These are phyloP conservation scores for Calonectria ilicicola DNA, from an alignment of 2,329 filamentous ascomycete genomes.

Conservation along the genomic window DNA sequence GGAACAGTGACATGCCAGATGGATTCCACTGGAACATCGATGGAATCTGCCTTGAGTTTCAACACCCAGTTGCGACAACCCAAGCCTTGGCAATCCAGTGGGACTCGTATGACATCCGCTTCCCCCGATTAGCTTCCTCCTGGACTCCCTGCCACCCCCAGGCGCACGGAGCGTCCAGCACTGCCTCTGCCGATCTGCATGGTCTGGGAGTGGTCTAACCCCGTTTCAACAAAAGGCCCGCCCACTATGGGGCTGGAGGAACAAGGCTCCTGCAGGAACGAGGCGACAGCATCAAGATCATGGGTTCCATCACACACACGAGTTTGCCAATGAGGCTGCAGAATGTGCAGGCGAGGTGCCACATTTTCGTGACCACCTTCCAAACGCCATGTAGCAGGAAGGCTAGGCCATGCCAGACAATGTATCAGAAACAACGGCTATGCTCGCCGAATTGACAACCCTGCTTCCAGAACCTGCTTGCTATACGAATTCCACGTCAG, in stretches of 20 bases:
- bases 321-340: neutral
- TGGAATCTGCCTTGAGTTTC: neutral
- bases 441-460: neutral
- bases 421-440: neutral
- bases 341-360: too few species aligned
- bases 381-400: neutral
- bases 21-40: neutral
- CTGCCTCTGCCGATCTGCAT: neutral
- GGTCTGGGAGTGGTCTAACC: neutral
- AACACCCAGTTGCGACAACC: neutral
- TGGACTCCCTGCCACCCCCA: neutral
- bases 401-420: neutral
- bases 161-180: neutral
- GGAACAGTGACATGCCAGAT: neutral
- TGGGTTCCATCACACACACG: neutral
- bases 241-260: neutral
- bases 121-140: neutral
- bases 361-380: neutral
- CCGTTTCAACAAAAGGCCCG: neutral
- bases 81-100: neutral
- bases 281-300: neutral
- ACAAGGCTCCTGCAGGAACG: neutral
- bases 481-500: neutral
- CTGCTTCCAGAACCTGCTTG: neutral
- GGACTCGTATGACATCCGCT: slow-evolving; percentile 4